Evolutionary conservation across 805 yeast genomes (phyloP).

Genomic region (Yamadazyma scolyti): DNA sequence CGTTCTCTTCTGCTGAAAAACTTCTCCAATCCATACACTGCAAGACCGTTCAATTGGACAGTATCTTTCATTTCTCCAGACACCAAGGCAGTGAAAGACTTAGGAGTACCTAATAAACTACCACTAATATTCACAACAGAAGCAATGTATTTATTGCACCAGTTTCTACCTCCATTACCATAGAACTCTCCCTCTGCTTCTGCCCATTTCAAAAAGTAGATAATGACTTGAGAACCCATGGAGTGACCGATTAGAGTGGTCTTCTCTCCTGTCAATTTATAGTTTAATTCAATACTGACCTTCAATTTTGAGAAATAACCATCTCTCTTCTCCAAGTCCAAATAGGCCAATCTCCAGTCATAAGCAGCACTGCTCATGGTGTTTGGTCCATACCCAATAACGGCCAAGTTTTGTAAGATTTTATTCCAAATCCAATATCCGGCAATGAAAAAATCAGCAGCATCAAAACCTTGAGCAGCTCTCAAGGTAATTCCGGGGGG

Average conservation of each 20-base stretch:
- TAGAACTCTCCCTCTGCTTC: constrained; percentile 78
- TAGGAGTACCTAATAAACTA: constrained; percentile 89
- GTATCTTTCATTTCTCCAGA: constrained; percentile 99
- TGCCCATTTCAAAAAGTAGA: constrained; percentile 92
- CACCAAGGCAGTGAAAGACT: constrained; percentile 84
- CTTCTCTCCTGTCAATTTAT: constrained; percentile 55
- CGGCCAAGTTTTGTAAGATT: constrained; percentile 89
- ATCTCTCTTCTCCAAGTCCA: constrained; percentile 86
- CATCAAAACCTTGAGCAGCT: constrained; percentile 95
- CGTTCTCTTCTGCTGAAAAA: constrained; percentile 89
- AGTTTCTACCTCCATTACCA: constrained; percentile 87
- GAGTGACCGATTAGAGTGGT: constrained; percentile 85
- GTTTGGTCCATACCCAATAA: constrained; percentile 88
- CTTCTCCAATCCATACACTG: constrained; percentile 91
- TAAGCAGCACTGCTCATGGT: constrained; percentile 89
- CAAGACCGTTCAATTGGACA: constrained; percentile 86
- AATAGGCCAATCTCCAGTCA: constrained; percentile 92
- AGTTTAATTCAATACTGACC: constrained; percentile 61
- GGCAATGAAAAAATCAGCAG: constrained; percentile 93
- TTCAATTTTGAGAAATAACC: constrained; percentile 78
- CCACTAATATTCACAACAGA: constrained; percentile 88
- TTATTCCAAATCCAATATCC: constrained; percentile 99
- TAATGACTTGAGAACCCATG: constrained; percentile 91
- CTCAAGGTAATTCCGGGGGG: constrained; percentile 78
- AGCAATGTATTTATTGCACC: constrained; percentile 86